Evolutionary conservation across 116 monocot genomes (phyloP), one percentile per base, ranked within the genome.

Genomic region (Phalaenopsis hybrid): DNA sequence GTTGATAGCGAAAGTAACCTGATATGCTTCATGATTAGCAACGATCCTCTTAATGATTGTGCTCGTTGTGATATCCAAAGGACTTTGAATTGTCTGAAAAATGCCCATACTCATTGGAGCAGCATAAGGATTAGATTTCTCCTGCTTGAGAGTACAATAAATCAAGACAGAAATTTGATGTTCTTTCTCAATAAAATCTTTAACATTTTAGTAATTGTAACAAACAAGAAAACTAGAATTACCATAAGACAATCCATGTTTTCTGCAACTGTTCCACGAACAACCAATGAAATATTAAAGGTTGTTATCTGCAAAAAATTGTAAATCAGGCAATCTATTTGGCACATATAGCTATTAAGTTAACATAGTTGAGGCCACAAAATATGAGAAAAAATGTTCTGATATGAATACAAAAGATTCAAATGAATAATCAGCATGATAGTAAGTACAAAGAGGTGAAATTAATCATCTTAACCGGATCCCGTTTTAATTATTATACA

Each of bases 41-140:
- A 96, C 92, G 76, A 96, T 96, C 82, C 96, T 89, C 81, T 84
- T 92, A 75, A 96, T 96, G 52, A 96, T 96, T 45, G 96, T 92
- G 79, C 96, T 96, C 74, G 96, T 94, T 50, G 96, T 94, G 81
- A 96, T 93, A 67, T 94, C 94, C 78, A 96, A 79, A 85, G 96
- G 90, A 78, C 94, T 94, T 82, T 92, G 85, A 79, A 96, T 79
- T 78, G 90, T 84, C 33, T 46, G 84, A 79, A 80, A 88, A 76
- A 94, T 90, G 44, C 91, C 94, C 94, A 96, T 87, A 7, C 48
- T 85, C 79, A 88, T 88, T 50, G 96, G 90, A 80, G 94, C 91
- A 25, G 83, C 82, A 85, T 96, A 96, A 78, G 92, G 92, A 61
- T 96, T 89, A 31, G 90, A 89, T 61, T 94, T 84, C 79, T 88